phyloP scores from a whole-genome alignment of 2,329 filamentous ascomycete genomes.

The Arthroderma sp. region DNA sequence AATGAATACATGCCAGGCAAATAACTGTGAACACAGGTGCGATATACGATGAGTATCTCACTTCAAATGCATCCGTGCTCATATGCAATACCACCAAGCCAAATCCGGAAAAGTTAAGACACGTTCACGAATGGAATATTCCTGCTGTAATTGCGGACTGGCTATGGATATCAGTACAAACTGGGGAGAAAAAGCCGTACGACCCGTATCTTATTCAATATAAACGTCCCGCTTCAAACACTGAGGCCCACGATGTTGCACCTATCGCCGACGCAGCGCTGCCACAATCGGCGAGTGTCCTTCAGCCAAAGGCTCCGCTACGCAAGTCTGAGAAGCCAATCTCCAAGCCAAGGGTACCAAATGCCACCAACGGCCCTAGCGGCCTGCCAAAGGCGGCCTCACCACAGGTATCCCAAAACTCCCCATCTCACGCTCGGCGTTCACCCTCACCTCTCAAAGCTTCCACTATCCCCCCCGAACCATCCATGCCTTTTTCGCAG shows the following conservation, averaged over 20 bases:
- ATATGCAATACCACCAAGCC: constrained; percentile 49
- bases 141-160: constrained; percentile 71
- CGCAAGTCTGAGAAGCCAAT: too few relatives aligned
- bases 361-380: background rate
- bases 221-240: constrained; percentile 8
- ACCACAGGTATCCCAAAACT: constrained; percentile 9
- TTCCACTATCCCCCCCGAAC: constrained; percentile 1
- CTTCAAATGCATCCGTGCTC: constrained; percentile 57
- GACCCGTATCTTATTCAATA: constrained; percentile 31
- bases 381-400: constrained; percentile 4
- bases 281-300: background rate
- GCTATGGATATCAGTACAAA: constrained; percentile 67
- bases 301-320: too few relatives aligned
- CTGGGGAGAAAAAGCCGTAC: constrained; percentile 36
- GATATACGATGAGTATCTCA: constrained; percentile 65
- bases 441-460: constrained; percentile 14
- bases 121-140: constrained; percentile 61
- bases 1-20: background rate
- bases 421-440: constrained; percentile 12
- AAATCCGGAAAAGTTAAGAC: constrained; percentile 59
- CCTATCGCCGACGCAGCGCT: too few relatives aligned
- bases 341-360: background rate
- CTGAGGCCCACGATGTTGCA: constrained; percentile 11
- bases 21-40: constrained; percentile 41
- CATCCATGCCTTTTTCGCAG: background rate